These are phyloP conservation scores for Pistacia atlantica DNA, from an alignment of 345 rosid species.

Conservation along the genomic window DNA sequence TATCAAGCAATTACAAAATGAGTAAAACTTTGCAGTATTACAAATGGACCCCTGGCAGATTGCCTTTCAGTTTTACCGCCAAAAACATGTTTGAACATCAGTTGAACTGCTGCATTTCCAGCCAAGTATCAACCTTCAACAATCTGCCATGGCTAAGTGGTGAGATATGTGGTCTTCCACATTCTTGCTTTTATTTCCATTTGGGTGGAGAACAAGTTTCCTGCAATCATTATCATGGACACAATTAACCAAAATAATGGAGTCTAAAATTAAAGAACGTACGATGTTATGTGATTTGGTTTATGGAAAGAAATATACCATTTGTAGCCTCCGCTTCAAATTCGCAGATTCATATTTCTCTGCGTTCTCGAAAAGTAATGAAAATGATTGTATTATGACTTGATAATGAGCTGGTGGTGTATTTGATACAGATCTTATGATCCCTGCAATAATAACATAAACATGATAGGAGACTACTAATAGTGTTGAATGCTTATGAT, in stretches of 20 bases:
- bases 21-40: no score
- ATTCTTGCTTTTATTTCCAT: slow-evolving; percentile 65
- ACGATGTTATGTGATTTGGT: not conserved
- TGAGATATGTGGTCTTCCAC: slow-evolving; percentile 52
- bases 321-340: slow-evolving; percentile 78
- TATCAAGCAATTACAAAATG: no score
- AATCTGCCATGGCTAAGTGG: slow-evolving; percentile 50
- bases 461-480: not conserved
- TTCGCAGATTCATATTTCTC: slow-evolving; percentile 58
- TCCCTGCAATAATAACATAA: slow-evolving; percentile 27
- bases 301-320: slow-evolving; percentile 43
- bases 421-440: slow-evolving; percentile 42
- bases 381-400: slow-evolving; percentile 51
- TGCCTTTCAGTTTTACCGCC: no score
- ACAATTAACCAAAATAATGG: no score
- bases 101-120: no score
- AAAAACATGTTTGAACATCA: no score
- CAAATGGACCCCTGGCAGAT: no score
- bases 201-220: slow-evolving; percentile 63
- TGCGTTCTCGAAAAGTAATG: slow-evolving; percentile 42
- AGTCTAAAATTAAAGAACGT: no score
- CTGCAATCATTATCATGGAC: slow-evolving; percentile 25
- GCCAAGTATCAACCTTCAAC: no score
- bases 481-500: no score
- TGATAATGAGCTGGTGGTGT: slow-evolving; percentile 55